Evolutionary conservation across 306 rosid species (phyloP), one percentile per base, ranked within the genome.

Genomic region (Luffa acutangula): DNA sequence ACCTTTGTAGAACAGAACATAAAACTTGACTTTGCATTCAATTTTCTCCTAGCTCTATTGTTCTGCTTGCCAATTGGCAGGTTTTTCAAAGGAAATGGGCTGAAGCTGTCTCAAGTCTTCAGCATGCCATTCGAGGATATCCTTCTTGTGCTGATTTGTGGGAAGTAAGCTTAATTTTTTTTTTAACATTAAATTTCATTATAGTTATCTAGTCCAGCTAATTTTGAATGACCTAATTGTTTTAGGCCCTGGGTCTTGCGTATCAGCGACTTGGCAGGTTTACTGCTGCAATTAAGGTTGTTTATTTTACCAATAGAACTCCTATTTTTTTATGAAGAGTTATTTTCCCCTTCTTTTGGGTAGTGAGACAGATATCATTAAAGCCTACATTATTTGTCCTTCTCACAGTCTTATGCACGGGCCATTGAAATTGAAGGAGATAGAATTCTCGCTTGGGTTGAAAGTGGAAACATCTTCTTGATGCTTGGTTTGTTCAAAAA

Each of bases 241-340:
- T 84, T 25, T 80, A 91, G 98, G 93, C 96, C 80, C 82, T 94
- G 82, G 98, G 97, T 57, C 97, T 94, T 87, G 94, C 98, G 70
- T 94, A 94, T 82, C 94, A 91, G 80, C 90, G 97, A 15, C 85
- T 94, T 39, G 97, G 97, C 77, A 86, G 97, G 90, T 92, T 88
- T 84, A 90, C 97, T 62, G 98, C 98, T 14, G 97, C 98, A 48
- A 54, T 89, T 13, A 94, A 94, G 98, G 98, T 91, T 80, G 43
- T 21, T 69, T 36, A 10, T 51, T 52, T 15, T 15, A 1, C 48
- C 25, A 10, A 8, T 77, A 17, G 34, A 34, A 62, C n/a, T 57
- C 72, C 49, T 75, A 51, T 11, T 13, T 73, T 73, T 17, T 72
- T 34, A 21, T 21, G 54, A 49, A 31, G 43, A 49, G 59, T 49